Percentiles rank a stretch among this genome's conserved stretches.
These are phyloP conservation scores for Neurospora sp. DNA, from an alignment of 495 filamentous ascomycete species.

Conservation along the genomic window DNA sequence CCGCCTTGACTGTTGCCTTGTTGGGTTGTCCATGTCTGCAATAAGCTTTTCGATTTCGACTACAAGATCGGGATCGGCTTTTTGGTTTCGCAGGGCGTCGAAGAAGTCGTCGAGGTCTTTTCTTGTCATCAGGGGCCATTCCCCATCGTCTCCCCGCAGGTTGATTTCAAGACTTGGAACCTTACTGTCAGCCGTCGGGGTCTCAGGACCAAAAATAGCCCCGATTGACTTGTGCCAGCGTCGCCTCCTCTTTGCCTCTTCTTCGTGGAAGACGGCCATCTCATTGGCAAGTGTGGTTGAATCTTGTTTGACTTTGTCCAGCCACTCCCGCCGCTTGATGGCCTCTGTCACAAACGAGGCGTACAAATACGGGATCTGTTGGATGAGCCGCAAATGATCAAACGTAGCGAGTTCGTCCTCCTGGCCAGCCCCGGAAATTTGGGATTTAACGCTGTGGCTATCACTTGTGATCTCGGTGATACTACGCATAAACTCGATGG, in stretches of 20 bases:
- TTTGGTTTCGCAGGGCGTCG: constrained; percentile 45
- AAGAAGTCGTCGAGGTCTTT: constrained; percentile 60
- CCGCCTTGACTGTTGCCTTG: constrained; percentile 61
- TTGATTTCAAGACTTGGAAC: constrained; percentile 77
- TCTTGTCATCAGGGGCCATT: constrained; percentile 58
- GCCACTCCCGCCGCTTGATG: constrained; percentile 79
- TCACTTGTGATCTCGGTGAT: constrained; percentile 69
- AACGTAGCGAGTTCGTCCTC: constrained; percentile 61
- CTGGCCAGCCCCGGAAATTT: constrained; percentile 61
- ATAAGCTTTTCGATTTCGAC: constrained; percentile 48
- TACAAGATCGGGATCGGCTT: constrained; percentile 35
- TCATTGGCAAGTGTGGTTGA: constrained; percentile 81
- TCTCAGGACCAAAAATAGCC: constrained; percentile 36
- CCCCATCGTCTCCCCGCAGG: constrained; percentile 64
- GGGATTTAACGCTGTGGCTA: constrained; percentile 56
- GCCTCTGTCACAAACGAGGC: constrained; percentile 81
- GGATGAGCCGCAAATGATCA: constrained; percentile 62
- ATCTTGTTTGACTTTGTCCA: constrained; percentile 75
- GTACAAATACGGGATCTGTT: constrained; percentile 76
- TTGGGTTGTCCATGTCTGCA: constrained; percentile 58
- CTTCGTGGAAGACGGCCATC: constrained; percentile 79
- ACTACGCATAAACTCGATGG: constrained; percentile 62
- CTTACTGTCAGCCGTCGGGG: constrained; percentile 27
- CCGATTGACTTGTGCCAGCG: constrained; percentile 83
- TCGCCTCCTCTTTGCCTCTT: constrained; percentile 77